phyloP scores from a whole-genome alignment of 2,329 filamentous ascomycete genomes.

The Teratosphaeria viscida region DNA sequence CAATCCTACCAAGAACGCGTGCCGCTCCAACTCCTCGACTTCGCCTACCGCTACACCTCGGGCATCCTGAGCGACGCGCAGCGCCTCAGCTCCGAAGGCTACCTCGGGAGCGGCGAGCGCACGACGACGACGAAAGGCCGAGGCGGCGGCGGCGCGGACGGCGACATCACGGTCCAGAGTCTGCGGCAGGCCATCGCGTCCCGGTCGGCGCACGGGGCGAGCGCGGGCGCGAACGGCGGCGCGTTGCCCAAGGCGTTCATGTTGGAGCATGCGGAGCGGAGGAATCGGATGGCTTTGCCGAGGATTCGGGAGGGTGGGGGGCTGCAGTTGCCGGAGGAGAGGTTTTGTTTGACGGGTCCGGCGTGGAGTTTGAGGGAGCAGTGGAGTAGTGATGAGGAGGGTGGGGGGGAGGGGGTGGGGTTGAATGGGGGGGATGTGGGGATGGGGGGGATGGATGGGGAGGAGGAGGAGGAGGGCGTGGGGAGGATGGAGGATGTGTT shows the following conservation, averaged over 20 bases:
- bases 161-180: conserved; percentile 52
- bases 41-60: conserved; percentile 72
- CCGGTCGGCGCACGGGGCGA: conserved; percentile 58
- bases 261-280: conserved; percentile 59
- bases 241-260: conserved; percentile 64
- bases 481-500: conserved; percentile 36
- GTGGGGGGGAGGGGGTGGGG: conserved; percentile 32
- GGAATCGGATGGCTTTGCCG: conserved; percentile 56
- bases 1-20: conserved; percentile 73
- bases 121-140: not conserved
- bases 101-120: conserved; percentile 34
- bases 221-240: conserved; percentile 28
- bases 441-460: conserved; percentile 35
- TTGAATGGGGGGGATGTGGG: conserved; percentile 20
- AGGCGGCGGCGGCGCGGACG: conserved; percentile 27
- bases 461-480: conserved; percentile 25
- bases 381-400: conserved; percentile 43
- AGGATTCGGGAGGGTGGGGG: conserved; percentile 37
- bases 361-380: conserved; percentile 48
- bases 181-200: conserved; percentile 63
- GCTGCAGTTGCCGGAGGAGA: conserved; percentile 50
- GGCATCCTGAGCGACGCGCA: conserved; percentile 61
- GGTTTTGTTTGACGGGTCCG: conserved; percentile 49
- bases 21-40: conserved; percentile 72
- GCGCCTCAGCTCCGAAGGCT: conserved; percentile 58